Base-by-base conservation (phyloP, 2,329 filamentous ascomycete species). In the Fusarium bactridioides region DNA sequence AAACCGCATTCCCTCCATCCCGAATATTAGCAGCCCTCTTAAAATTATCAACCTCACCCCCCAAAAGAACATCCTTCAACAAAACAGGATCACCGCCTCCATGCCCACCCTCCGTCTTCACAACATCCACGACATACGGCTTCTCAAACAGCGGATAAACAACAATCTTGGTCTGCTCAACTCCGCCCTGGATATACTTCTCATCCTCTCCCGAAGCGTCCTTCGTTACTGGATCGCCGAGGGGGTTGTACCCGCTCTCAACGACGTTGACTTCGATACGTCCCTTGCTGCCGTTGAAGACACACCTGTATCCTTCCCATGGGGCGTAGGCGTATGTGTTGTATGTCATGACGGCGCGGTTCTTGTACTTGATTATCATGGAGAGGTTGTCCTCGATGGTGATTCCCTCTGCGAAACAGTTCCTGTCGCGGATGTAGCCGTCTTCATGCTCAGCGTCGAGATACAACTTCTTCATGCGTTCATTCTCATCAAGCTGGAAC, bases 321-420 rank as follows among this genome's bases (percentile, higher is more conserved):
- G 89, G 89, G 1, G 89, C 87, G 64, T 91, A 91, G 1, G 89
- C 89, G 83, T 88, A 61, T 84, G 80, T 61, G 82, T 88, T 76
- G 76, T 91, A 91, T 1, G 89, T 90, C 80, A 91, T 80, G 31
- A 89, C 85, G 0, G 88, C 86, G 12, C 87, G 86, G 56, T 84
- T 88, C 44, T 82, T 81, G 74, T 91, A 91, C 67, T 85, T 82
- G 37, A 91, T 86, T 56, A 91, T 81, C 61, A 91, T 80, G 40
- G 84, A 88, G 82, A 91, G 87, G 4, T 88, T 91, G 74, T 91
- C 89, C 78, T 91, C 89, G 67, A 91, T 91, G 64, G 83, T 89
- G 60, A 91, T 89, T 1, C 88, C 89, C 67, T 91, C 89, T 0
- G 86, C 84, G 57, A 91, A 91, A 7, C 90, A 88, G 72, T 86